Base-by-base conservation (phyloP, 306 rosid genomes). In the Clitoria ternatea region DNA sequence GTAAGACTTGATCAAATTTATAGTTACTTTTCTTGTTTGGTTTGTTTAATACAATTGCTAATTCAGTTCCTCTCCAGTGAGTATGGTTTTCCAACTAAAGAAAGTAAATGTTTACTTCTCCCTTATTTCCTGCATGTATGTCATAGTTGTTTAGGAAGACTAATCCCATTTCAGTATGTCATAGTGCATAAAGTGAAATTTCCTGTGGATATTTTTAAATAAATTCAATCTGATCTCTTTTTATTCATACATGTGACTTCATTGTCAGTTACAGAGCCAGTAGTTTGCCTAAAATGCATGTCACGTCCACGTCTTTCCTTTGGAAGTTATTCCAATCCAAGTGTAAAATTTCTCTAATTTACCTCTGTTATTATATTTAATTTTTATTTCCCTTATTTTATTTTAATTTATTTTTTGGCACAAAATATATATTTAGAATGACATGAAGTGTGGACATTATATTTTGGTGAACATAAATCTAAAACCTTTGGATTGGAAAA, bases 171-270 rank as follows among this genome's bases (percentile, higher is more conserved):
- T 74, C 24, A 23, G 26, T 45, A 42, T 49, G 61, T 30, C 29
- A 36, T n/a, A 24, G 10, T 36, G 66, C 44, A 43, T 36, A 14
- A 69, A 72, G 7, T 54, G 20, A 61, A 43, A 61, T 44, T 52
- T 43, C 12, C 35, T 52, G 5, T 23, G 57, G 50, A 72, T 65
- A 20, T 72, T 26, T 45, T 27, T 9, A 8, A 35, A 19, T 27
- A 23, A 48, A 74, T 35, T 43, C 54, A 72, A 33, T 52, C 20
- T 17, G 39, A 56, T 32, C 14, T 14, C 39, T n/a, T n/a, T 12
- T 7, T 1, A 55, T 47, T 65, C 73, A 62, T 69, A 43, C 73
- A 62, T 69, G 33, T 54, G 53, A 45, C 47, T 56, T 63, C 9
- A 55, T 24, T 13, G n/a, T 49, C 55, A 65, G 54, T 72, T 48